Base-by-base conservation (phyloP, 768 basidiomycete genomes). In the Crucibulum laeve region DNA sequence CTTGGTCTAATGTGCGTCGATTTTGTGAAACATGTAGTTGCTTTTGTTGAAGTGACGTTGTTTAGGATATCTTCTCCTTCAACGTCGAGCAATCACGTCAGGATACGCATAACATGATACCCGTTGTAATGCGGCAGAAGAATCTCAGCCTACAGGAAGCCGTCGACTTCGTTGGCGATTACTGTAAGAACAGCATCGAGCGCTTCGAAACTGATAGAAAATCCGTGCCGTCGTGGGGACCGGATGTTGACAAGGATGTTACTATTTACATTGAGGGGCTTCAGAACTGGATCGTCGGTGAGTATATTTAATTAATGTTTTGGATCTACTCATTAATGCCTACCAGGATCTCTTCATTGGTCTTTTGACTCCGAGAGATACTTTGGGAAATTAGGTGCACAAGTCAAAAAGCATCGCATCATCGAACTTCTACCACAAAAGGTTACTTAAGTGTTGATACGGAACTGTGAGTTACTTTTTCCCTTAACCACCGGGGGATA, bases 81-180 rank as follows among this genome's bases (percentile, higher is more conserved):
- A 82, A 84, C 59, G 75, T 79, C 49, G 84, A 86, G 56, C 84
- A 84, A 54, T 70, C 80, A n/a, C 70, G 73, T 56, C 79, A 80
- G 10, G 79, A 87, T 52, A 79, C 75, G 0, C 84, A 86, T 57
- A 86, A 87, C 61, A 81, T 86, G 77, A 77, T 86, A 51, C 65
- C 73, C n/a, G 79, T 86, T 43, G 70, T 82, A 48, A 84, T 83
- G 77, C 53, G 71, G 45, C 69, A 80, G 50, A 70, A 79, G 23
- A 71, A 72, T 10, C 60, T 82, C 13, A 70, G 65, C 48, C 67
- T 84, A 1, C 84, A 86, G 52, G 62, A 65, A 18, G 83, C 85
- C 10, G 67, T 84, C 23, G 72, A 85, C 52, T 74, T 76, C 53
- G 77, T 85, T 23, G 83, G 84, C 13, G 69, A 71, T 21, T 65